These are phyloP conservation scores for Chaetomium sp. DNA, from an alignment of 2,329 filamentous ascomycete species.

Conservation along the genomic window DNA sequence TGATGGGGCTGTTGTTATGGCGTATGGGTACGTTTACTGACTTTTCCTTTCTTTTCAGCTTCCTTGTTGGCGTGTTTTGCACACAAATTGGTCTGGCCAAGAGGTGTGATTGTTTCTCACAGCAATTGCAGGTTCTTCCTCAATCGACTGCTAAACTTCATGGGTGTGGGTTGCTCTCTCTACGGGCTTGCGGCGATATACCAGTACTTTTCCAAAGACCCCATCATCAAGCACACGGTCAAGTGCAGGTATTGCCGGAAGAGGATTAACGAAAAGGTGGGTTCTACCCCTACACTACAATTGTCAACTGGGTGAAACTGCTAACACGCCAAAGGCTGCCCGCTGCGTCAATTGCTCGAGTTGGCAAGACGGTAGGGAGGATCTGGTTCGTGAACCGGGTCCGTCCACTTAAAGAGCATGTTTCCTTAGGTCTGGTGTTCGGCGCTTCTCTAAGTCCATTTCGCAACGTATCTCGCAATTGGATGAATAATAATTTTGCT, in stretches of 20 bases:
- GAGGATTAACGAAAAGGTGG: conserved; percentile 56
- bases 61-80: background rate
- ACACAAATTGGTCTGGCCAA: background rate
- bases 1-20: conserved; percentile 66
- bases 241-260: conserved; percentile 64
- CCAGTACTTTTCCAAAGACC: conserved; percentile 53
- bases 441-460: too few species aligned
- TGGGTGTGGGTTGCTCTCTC: conserved; percentile 57
- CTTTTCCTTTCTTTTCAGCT: background rate
- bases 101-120: background rate
- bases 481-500: too few species aligned
- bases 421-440: too few species aligned
- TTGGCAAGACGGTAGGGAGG: conserved; percentile 47
- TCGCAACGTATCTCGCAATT: too few species aligned
- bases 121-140: conserved; percentile 45
- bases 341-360: conserved; percentile 46
- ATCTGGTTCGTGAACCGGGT: conserved; percentile 17
- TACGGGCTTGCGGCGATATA: conserved; percentile 60
- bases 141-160: conserved; percentile 58
- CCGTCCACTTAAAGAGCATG: background rate
- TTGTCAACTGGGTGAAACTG: background rate
- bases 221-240: conserved; percentile 63
- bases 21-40: conserved; percentile 53
- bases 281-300: conserved; percentile 9
- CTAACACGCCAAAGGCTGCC: conserved; percentile 29